A percentile compares a stretch with the other conserved stretches of the same genome.
Evolutionary conservation across 208 protist genomes (phyloP).

Genomic region (Trypanosoma avium): DNA sequence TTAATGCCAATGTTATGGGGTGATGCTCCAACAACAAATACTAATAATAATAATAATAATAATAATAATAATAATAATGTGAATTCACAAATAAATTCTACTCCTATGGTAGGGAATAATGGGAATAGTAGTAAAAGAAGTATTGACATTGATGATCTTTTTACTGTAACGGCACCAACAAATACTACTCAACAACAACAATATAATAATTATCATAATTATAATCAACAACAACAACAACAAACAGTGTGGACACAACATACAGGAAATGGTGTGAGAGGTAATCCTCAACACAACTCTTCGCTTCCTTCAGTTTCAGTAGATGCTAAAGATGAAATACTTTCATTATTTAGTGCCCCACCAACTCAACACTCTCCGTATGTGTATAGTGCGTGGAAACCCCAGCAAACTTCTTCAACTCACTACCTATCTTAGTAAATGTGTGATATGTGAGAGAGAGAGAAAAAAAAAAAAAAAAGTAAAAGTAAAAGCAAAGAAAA

Average conservation of each 20-base stretch:
- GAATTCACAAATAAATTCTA: too few relatives aligned
- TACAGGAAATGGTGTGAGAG: too few relatives aligned
- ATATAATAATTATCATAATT: not conserved
- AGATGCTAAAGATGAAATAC: constrained; percentile 52
- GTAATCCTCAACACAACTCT: not conserved
- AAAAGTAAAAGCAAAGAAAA: not conserved
- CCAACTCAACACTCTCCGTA: not conserved
- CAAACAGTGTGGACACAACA: not conserved
- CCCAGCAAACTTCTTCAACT: constrained; percentile 14
- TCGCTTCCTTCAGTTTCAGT: not conserved
- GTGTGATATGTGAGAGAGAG: not conserved
- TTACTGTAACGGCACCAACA: not conserved
- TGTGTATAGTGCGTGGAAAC: constrained; percentile 51
- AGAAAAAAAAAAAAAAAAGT: constrained; percentile 8
- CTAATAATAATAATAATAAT: not conserved
- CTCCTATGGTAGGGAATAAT: too few relatives aligned
- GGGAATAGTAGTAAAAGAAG: too few relatives aligned
- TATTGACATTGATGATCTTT: constrained; percentile 26
- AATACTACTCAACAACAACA: not conserved
- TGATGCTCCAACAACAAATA: not conserved
- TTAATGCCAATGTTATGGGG: constrained; percentile 17
- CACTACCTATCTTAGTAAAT: constrained; percentile 28
- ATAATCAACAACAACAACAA: not conserved
- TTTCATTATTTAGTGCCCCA: constrained; percentile 51
- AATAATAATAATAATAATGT: not conserved